These are phyloP conservation scores for Mycena kentingensis DNA, from an alignment of 768 basidiomycete species.

Conservation along the genomic window DNA sequence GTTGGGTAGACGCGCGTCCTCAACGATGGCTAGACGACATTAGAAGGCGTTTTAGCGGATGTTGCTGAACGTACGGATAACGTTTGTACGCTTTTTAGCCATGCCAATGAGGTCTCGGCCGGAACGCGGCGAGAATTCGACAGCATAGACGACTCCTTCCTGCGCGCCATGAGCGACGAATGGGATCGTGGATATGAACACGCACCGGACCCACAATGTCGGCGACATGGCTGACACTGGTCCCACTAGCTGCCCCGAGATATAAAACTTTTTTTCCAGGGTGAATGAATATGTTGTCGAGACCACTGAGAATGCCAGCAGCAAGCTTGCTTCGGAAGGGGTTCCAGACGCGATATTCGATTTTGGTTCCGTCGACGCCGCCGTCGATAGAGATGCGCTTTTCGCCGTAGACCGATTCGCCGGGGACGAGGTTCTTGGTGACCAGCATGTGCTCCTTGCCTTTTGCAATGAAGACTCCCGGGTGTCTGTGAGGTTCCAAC, in stretches of 20 bases:
- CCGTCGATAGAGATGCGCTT: slow-evolving; percentile 90
- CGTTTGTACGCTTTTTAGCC: slow-evolving; percentile 99
- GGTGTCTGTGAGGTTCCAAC: slow-evolving; percentile 92
- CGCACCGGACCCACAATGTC: slow-evolving; percentile 97
- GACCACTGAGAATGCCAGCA: slow-evolving; percentile 92
- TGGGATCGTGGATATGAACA: slow-evolving; percentile 30
- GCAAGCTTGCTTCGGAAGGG: slow-evolving; percentile 97
- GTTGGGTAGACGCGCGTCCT: slow-evolving; percentile 95
- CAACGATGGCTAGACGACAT: slow-evolving; percentile 77
- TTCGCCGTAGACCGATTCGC: slow-evolving; percentile 97
- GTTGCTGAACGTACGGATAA: slow-evolving; percentile 74
- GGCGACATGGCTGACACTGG: slow-evolving; percentile 97
- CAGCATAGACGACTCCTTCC: slow-evolving; percentile 97
- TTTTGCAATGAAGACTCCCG: slow-evolving; percentile 94
- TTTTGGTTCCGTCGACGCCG: slow-evolving; percentile 77
- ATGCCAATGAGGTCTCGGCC: slow-evolving; percentile 98
- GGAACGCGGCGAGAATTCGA: slow-evolving; percentile 95
- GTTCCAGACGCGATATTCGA: slow-evolving; percentile 99
- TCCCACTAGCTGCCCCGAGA: slow-evolving; percentile 96
- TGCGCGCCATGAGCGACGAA: slow-evolving; percentile 30
- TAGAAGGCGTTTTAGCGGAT: slow-evolving; percentile 2
- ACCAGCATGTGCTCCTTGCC: slow-evolving; percentile 97
- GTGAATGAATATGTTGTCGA: slow-evolving; percentile 89
- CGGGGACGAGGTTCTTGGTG: slow-evolving; percentile 96
- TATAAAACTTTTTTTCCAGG: slow-evolving; percentile 97